Evolutionary conservation across 1,139 yeast genomes (phyloP).

Genomic region (Yarrowia galli): DNA sequence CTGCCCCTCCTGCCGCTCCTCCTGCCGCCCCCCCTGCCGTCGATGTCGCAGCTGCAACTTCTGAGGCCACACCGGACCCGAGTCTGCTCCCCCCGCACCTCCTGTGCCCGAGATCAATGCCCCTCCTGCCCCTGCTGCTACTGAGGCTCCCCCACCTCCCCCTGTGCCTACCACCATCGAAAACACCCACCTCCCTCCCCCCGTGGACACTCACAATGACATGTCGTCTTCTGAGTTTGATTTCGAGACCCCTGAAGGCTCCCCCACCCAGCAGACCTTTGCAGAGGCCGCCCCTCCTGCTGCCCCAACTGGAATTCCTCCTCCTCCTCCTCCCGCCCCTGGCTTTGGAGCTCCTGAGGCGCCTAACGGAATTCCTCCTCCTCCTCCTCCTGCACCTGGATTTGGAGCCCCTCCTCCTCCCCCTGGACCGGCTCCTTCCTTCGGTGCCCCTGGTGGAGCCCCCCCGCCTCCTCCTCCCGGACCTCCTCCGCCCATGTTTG

Average conservation of each 20-base stretch:
- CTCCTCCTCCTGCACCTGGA: conserved; percentile 41
- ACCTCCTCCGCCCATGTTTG: conserved; percentile 45
- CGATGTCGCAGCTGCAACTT: not conserved
- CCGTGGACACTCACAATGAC: conserved; percentile 31
- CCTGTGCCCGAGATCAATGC: conserved; percentile 38
- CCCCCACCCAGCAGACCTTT: conserved; percentile 38
- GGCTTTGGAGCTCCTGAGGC: conserved; percentile 40
- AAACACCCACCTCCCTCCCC: conserved; percentile 24
- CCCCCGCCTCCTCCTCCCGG: conserved; percentile 45
- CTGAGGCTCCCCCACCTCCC: conserved; percentile 41
- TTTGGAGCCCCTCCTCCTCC: conserved; percentile 43
- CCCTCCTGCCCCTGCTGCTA: conserved; percentile 41
- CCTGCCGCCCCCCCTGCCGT: conserved; percentile 38
- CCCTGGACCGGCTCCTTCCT: conserved; percentile 22
- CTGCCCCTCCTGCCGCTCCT: conserved; percentile 42
- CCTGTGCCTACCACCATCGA: conserved; percentile 34
- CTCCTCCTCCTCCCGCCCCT: conserved; percentile 44
- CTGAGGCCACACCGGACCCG: not conserved
- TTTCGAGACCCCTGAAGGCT: conserved; percentile 38
- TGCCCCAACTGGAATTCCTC: conserved; percentile 30
- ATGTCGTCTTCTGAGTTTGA: conserved; percentile 37
- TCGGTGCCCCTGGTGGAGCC: conserved; percentile 10
- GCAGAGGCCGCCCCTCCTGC: conserved; percentile 41
- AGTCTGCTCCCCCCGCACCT: conserved; percentile 6
- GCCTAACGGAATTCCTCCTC: conserved; percentile 38